Evolutionary conservation across 306 rosid genomes (phyloP).

Genomic region (Vigna radiata): DNA sequence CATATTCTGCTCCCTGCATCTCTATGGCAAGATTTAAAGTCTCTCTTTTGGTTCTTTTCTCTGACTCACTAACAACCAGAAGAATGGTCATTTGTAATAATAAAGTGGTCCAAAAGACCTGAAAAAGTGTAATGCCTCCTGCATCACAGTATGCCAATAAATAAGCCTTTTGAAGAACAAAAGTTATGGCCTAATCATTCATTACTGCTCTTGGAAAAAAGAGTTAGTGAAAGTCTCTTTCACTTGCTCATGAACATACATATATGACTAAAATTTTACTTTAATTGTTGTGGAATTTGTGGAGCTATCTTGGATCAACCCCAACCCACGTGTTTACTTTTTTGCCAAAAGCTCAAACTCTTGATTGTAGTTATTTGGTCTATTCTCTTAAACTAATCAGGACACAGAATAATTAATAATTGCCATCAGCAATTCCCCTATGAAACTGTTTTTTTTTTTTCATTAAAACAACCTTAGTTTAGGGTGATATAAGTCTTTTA

Average conservation of each 20-base stretch:
- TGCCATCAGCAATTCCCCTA: background rate
- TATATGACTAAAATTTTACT: conserved; percentile 2
- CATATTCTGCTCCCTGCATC: background rate
- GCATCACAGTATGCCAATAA: background rate
- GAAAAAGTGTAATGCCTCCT: background rate
- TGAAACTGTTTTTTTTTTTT: background rate
- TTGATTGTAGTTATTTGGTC: background rate
- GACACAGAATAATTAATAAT: background rate
- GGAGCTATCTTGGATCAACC: conserved; percentile 34
- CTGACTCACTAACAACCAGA: background rate
- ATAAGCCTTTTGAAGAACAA: conserved; percentile 14
- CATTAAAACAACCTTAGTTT: background rate
- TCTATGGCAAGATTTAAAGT: background rate
- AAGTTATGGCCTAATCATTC: conserved; percentile 17
- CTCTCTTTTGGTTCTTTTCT: background rate
- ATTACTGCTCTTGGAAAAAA: conserved; percentile 11
- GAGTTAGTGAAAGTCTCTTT: conserved; percentile 18
- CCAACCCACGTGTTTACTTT: conserved; percentile 40
- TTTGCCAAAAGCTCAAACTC: conserved; percentile 44
- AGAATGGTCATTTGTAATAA: background rate
- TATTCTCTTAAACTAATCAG: background rate
- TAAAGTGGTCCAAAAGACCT: conserved; percentile 13
- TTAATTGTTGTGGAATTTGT: conserved; percentile 13
- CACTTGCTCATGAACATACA: conserved; percentile 17
- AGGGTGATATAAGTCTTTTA: background rate